These are phyloP conservation scores for Teratosphaeria viscida DNA, from an alignment of 2,329 filamentous ascomycete species.

Conservation along the genomic window DNA sequence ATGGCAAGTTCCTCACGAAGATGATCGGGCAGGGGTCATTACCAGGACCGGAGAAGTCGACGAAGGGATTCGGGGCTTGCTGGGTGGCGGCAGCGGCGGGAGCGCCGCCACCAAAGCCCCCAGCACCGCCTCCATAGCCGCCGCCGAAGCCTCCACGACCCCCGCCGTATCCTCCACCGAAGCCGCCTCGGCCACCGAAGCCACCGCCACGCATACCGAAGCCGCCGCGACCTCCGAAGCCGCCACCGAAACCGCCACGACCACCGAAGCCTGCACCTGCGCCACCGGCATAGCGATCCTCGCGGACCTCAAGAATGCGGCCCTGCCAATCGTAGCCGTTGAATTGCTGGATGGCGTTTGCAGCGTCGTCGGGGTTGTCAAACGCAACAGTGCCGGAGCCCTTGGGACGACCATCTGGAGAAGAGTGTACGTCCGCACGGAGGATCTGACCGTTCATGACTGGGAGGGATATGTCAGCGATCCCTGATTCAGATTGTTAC, in stretches of 20 bases:
- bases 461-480: constrained; percentile 32
- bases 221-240: constrained; percentile 42
- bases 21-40: constrained; percentile 76
- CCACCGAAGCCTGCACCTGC: constrained; percentile 30
- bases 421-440: constrained; percentile 87
- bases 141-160: constrained; percentile 25
- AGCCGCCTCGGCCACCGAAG: constrained; percentile 39
- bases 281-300: constrained; percentile 77
- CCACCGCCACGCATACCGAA: constrained; percentile 38
- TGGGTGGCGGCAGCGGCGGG: constrained; percentile 41
- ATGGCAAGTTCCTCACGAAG: constrained; percentile 94
- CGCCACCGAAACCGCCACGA: constrained; percentile 45
- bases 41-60: constrained; percentile 78
- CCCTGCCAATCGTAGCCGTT: constrained; percentile 99
- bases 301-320: constrained; percentile 81
- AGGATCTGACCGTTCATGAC: constrained; percentile 60
- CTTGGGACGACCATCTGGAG: constrained; percentile 86
- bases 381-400: constrained; percentile 96
- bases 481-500: neutral
- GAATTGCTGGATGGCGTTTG: constrained; percentile 92
- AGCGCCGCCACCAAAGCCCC: constrained; percentile 28
- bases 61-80: constrained; percentile 76
- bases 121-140: constrained; percentile 22
- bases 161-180: constrained; percentile 45
- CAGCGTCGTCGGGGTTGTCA: constrained; percentile 86